Evolutionary conservation across 192 early-diverging fungal genomes (phyloP), one percentile per base, ranked within the genome.

Genomic region (Backusella morwellensis): DNA sequence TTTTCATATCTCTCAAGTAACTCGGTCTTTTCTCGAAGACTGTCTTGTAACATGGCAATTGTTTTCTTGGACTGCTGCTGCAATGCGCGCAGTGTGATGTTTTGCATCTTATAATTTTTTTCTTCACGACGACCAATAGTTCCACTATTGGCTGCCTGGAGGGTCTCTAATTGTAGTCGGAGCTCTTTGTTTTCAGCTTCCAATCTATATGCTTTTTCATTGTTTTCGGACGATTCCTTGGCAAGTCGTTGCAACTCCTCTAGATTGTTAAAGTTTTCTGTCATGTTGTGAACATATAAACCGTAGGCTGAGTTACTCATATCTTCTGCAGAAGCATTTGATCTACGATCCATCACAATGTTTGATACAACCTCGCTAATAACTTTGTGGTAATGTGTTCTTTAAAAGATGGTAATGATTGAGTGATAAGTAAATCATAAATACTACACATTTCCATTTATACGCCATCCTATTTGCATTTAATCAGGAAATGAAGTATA

Each of bases 211-310:
- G 91, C 78, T 44, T 87, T 85, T 36, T 89, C 86, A 50, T 87
- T 85, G 52, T 88, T 72, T 23, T 90, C 86, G 8, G 86, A 85
- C 6, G 89, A 81, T 44, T 93, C 91, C 35, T 92, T 86, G n/a
- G 92, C 84, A 1, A 91, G 87, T 36, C 87, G 83, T 52, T 92
- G 84, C 14, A 95, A 78, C 66, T 90, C 88, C 74, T 95, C 93
- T 77, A 93, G 87, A 74, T 95, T 91, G 3, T 90, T 90, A 63
- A 95, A 91, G 77, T 91, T 91, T 76, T 88, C 86, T 34, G 93
- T 86, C n/a, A 95, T 87, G 11, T 89, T 88, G 34, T 86, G 89
- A 6, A 95, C 92, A 69, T 90, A 90, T 5, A 92, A 80, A 14
- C 92, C 90, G 47, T 89, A 88, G 68, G 87, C 87, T 74, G 87